Evolutionary conservation across 2,329 filamentous ascomycete genomes (phyloP).

Genomic region (Talaromyces amestolkiae): DNA sequence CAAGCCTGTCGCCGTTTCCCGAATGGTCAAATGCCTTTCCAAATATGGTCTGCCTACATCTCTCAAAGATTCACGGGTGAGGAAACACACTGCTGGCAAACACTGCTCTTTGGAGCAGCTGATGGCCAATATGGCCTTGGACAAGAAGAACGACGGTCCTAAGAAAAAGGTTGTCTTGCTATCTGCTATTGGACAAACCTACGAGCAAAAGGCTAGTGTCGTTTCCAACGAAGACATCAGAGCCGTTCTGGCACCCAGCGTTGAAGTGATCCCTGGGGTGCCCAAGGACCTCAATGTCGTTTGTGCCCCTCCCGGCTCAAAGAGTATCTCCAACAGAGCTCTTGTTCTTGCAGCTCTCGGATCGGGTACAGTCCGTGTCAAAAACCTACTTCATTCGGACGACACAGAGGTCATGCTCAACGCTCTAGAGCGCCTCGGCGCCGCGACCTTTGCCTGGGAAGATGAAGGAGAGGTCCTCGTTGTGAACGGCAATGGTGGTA

Average conservation of each 20-base stretch:
- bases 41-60: conserved; percentile 88
- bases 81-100: conserved; percentile 80
- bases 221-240: conserved; percentile 84
- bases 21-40: conserved; percentile 88
- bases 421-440: conserved; percentile 78
- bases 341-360: conserved; percentile 91
- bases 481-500: conserved; percentile 86
- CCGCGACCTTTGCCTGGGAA: conserved; percentile 89
- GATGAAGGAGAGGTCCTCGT: conserved; percentile 88
- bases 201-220: conserved; percentile 83
- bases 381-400: conserved; percentile 90
- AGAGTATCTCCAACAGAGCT: conserved; percentile 95
- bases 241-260: conserved; percentile 75
- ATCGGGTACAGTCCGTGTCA: conserved; percentile 79
- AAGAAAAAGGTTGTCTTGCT: conserved; percentile 96
- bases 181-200: conserved; percentile 81
- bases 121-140: conserved; percentile 90
- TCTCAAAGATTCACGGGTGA: conserved; percentile 76
- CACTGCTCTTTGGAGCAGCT: conserved; percentile 81
- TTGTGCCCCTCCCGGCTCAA: conserved; percentile 89
- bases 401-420: conserved; percentile 97
- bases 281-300: conserved; percentile 64
- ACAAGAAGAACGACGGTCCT: conserved; percentile 95
- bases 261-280: conserved; percentile 71
- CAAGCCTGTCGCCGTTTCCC: conserved; percentile 80